Percentiles rank a stretch among this genome's conserved stretches.
These are phyloP conservation scores for Cutaneotrichosporon mucoides DNA, from an alignment of 1,284 basidiomycete genomes.

Conservation along the genomic window DNA sequence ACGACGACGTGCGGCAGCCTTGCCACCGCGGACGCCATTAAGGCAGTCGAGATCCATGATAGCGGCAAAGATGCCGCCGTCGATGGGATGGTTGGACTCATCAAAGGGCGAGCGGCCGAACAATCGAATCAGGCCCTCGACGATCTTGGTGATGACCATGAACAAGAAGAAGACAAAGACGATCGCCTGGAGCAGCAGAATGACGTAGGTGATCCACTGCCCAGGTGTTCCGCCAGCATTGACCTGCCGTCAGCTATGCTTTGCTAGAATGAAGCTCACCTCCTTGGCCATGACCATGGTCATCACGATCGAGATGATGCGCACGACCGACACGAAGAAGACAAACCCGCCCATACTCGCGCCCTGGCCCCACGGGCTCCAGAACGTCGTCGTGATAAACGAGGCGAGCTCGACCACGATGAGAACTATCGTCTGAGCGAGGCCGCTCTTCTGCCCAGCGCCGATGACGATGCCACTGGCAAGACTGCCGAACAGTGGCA, in stretches of 20 bases:
- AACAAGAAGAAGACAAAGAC: constrained; percentile 74
- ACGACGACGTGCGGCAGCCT: constrained; percentile 56
- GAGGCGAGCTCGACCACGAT: constrained; percentile 76
- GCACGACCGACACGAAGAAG: constrained; percentile 82
- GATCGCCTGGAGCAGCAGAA: constrained; percentile 79
- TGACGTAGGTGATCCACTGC: constrained; percentile 90
- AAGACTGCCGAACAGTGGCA: constrained; percentile 76
- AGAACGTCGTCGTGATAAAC: constrained; percentile 79
- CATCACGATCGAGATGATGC: constrained; percentile 83
- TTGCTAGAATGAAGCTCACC: constrained; percentile 54
- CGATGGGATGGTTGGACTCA: constrained; percentile 69
- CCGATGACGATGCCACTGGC: constrained; percentile 78
- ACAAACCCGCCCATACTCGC: constrained; percentile 92
- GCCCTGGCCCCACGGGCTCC: constrained; percentile 94
- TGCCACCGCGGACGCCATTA: constrained; percentile 67
- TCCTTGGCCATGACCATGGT: constrained; percentile 81
- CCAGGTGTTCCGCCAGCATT: constrained; percentile 68
- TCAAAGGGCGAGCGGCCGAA: constrained; percentile 77
- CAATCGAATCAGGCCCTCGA: constrained; percentile 78
- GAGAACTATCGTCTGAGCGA: constrained; percentile 84
- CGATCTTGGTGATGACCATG: constrained; percentile 77
- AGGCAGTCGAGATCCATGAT: constrained; percentile 52
- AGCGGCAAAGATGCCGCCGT: constrained; percentile 77
- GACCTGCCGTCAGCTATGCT: constrained; percentile 56
- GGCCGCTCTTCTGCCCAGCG: constrained; percentile 81